Conservation (phyloP, 495 filamentous ascomycete genomes). For the Rhypophila decipiens region DNA sequence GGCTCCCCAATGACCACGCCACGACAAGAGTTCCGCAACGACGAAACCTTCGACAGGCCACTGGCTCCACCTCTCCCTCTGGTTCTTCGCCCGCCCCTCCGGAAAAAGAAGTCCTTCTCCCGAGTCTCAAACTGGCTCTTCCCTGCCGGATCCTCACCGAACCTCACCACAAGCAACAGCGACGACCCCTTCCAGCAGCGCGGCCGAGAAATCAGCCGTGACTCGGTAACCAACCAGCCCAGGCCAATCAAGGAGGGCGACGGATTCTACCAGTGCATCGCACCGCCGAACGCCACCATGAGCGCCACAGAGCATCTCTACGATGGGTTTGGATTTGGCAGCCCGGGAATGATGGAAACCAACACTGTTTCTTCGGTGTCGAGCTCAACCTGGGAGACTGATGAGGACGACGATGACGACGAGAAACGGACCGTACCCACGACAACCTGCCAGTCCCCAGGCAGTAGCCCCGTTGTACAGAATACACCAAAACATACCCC, state of each 20-base stretch:
- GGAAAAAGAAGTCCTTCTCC: slow-evolving; percentile 54
- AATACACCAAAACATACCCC: slow-evolving; percentile 24
- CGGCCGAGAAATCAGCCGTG: slow-evolving; percentile 24
- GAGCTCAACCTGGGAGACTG: slow-evolving; percentile 25
- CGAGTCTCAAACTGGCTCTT: slow-evolving; percentile 52
- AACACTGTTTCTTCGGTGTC: too few relatives aligned
- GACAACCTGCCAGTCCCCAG: slow-evolving; percentile 36
- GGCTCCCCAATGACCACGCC: background rate
- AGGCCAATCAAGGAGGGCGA: slow-evolving; percentile 39
- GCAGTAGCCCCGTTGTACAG: slow-evolving; percentile 30
- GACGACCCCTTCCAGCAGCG: background rate
- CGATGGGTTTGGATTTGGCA: slow-evolving; percentile 14
- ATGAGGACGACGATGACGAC: slow-evolving; percentile 5
- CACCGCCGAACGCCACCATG: slow-evolving; percentile 23
- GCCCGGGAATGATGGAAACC: slow-evolving; percentile 13
- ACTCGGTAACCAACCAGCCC: slow-evolving; percentile 43
- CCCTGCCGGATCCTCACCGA: slow-evolving; percentile 9
- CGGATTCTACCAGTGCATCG: slow-evolving; percentile 49
- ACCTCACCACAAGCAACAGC: slow-evolving; percentile 22
- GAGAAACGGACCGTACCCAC: slow-evolving; percentile 21
- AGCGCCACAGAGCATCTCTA: background rate
- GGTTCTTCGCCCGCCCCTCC: slow-evolving; percentile 40
- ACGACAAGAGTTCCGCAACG: background rate
- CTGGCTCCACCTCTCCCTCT: slow-evolving; percentile 49
- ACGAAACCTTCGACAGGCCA: slow-evolving; percentile 19